phyloP scores from a whole-genome alignment of 371 early-diverging fungal species.

The Mucor mucedo region DNA sequence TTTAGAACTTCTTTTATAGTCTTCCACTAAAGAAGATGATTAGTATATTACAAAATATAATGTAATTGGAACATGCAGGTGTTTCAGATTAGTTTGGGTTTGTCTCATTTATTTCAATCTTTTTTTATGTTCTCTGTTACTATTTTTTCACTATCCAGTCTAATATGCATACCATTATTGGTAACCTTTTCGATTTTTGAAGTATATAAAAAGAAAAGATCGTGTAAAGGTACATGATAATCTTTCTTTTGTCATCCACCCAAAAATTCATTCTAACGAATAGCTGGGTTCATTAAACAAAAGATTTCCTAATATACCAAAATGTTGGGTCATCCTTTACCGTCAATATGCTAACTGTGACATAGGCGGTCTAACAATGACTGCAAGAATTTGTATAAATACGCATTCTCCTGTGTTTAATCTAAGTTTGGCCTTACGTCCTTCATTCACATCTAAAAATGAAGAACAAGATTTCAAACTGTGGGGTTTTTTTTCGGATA shows the following conservation, averaged over 20 bases:
- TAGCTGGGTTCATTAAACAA: slow-evolving; percentile 32
- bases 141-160: slow-evolving; percentile 4
- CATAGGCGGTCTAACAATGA: slow-evolving; percentile 47
- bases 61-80: not conserved
- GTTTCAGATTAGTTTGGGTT: not conserved
- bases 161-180: not conserved
- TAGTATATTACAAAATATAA: not conserved
- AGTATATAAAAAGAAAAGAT: not conserved
- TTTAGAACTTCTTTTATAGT: slow-evolving; percentile 40
- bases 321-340: slow-evolving; percentile 56
- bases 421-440: slow-evolving; percentile 61
- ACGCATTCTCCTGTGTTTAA: slow-evolving; percentile 15
- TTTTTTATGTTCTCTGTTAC: slow-evolving; percentile 7
- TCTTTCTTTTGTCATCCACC: slow-evolving; percentile 38
- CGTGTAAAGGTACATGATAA: not conserved
- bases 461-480: slow-evolving; percentile 58
- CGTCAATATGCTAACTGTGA: slow-evolving; percentile 29
- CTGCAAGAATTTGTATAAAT: slow-evolving; percentile 5
- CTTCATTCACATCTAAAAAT: slow-evolving; percentile 33
- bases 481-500: not conserved
- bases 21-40: slow-evolving; percentile 40
- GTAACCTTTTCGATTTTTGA: not conserved
- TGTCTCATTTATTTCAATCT: slow-evolving; percentile 11
- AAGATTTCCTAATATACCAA: not conserved
- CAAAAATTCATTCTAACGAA: slow-evolving; percentile 13